Percentiles rank a stretch among this genome's conserved stretches.
Conservation (phyloP, 2,329 filamentous ascomycete species). For the Aureobasidium leucospermi region DNA sequence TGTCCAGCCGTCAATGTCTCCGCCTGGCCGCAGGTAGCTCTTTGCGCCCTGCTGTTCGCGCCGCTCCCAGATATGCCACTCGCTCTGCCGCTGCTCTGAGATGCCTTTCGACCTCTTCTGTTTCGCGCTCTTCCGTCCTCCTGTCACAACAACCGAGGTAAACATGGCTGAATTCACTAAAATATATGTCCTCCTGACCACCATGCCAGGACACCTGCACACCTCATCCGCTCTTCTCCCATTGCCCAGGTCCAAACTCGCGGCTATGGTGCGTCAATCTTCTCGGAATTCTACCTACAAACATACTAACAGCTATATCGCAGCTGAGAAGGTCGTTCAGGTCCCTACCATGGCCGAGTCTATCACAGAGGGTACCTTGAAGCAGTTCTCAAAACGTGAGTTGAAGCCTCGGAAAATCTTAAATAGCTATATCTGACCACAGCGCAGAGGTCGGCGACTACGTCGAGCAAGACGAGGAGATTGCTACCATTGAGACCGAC, state of each 20-base stretch:
- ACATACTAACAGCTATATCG: constrained; percentile 5
- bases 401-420: background rate
- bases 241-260: constrained; percentile 20
- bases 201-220: constrained; percentile 15
- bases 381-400: constrained; percentile 81
- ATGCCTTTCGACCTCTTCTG: constrained; percentile 15
- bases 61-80: constrained; percentile 15
- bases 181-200: background rate
- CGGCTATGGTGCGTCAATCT: constrained; percentile 25
- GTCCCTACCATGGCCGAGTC: constrained; percentile 98
- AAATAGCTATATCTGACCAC: background rate
- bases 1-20: constrained; percentile 33
- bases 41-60: constrained; percentile 23
- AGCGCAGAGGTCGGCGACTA: constrained; percentile 74
- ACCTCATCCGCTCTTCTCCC: constrained; percentile 17
- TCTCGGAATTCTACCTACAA: too few relatives aligned
- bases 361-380: constrained; percentile 93
- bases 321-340: constrained; percentile 78
- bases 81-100: constrained; percentile 15
- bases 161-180: background rate
- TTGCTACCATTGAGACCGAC: constrained; percentile 98
- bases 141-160: constrained; percentile 16
- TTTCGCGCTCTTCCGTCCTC: constrained; percentile 15
- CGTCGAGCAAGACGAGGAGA: constrained; percentile 93
- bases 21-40: constrained; percentile 24